Evolutionary conservation across 2,329 filamentous ascomycete genomes (phyloP), one percentile per base, ranked within the genome.

Genomic region (Fusarium incarnatum): DNA sequence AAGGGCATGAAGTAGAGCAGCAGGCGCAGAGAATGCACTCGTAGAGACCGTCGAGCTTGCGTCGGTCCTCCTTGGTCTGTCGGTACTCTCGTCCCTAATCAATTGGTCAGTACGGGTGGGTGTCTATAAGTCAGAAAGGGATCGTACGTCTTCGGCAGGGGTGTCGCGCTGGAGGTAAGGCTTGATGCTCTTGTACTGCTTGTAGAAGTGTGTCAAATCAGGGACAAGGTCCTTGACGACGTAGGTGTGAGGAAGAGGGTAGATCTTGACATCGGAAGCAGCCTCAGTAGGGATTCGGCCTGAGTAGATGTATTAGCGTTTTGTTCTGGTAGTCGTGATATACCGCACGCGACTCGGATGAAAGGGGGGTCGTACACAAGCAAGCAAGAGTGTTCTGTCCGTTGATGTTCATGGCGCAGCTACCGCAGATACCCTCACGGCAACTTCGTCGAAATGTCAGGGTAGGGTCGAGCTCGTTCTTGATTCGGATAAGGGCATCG

Each of bases 141-240:
- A 42, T 46, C 52, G 81, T 88, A 97, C 93, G 79, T 98, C 93
- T 74, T 90, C 89, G 45, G 93, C 85, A 58, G 93, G 91, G 28
- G 93, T 96, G 71, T 94, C 91, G 78, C 94, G 90, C 86, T 98
- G 96, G 56, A 99, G 90, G 82, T 97, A 99, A 45, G 96, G 96
- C 90, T 98, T 97, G 85, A 99, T 98, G 18, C 94, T 98, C 85
- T 98, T 97, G 89, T 99, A 99, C 87, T 99, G 96, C 89, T 98
- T 98, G 90, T 99, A 99, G 86, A 99, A 98, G 79, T 96, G 92
- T 69, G 96, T 99, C 85, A 99, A 86, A 81, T 99, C 96, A 64
- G 96, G 95, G 34, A 99, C 96, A 69, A 99, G 90, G 81, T 99
- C 96, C 89, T 98, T 99, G 84, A 99, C 94, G 75, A 99, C 93